Percentiles rank a stretch among this genome's conserved stretches.
Evolutionary conservation across 345 rosid species (phyloP).

Genomic region (Aquilaria yunnanensis): DNA sequence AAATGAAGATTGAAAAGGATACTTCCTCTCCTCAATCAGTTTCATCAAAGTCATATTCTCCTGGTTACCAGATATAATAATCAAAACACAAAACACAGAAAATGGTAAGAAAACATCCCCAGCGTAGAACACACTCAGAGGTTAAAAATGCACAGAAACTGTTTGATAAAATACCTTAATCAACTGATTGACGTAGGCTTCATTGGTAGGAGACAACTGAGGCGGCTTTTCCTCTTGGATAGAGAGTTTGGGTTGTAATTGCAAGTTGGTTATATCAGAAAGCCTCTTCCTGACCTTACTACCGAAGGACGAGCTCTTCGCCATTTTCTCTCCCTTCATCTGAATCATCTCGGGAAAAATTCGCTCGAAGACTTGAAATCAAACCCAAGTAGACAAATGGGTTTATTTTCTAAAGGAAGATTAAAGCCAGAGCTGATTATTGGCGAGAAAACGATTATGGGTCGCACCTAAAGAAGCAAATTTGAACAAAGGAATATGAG

Average conservation of each 20-base stretch:
- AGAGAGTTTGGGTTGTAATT: conserved; percentile 28
- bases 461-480: background rate
- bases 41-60: conserved; percentile 56
- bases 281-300: conserved; percentile 41
- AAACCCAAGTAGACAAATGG: no score
- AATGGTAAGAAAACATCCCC: background rate
- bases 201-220: conserved; percentile 11
- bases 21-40: conserved; percentile 66
- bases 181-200: conserved; percentile 38
- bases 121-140: background rate
- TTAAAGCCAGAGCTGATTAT: background rate
- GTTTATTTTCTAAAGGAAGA: no score
- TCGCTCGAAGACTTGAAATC: background rate
- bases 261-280: conserved; percentile 61
- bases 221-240: conserved; percentile 21
- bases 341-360: background rate
- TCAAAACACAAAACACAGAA: background rate
- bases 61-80: conserved; percentile 25
- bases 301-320: conserved; percentile 46
- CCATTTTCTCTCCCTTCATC: conserved; percentile 33
- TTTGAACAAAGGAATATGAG: background rate
- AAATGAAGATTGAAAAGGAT: conserved; percentile 32
- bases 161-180: conserved; percentile 26
- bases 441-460: background rate
- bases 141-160: background rate